phyloP scores from a whole-genome alignment of 257 asterid genomes.

The Osmanthus fragrans region DNA sequence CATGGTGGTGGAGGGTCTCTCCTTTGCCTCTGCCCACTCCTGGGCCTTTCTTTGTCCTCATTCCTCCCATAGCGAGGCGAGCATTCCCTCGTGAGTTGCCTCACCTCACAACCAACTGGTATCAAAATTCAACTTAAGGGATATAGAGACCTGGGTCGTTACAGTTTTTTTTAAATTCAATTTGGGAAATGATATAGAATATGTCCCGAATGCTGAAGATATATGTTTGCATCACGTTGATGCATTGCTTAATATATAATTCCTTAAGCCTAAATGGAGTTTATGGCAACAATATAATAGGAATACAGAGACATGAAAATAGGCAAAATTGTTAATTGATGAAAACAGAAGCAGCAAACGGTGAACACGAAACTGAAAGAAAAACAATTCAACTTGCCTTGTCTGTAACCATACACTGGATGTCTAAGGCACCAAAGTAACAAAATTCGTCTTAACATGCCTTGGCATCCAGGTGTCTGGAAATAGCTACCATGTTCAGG shows the following conservation, averaged over 20 bases:
- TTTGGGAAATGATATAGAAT: too few species aligned
- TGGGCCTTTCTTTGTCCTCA: too few species aligned
- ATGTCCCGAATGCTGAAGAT: too few species aligned
- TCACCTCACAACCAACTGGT: too few species aligned
- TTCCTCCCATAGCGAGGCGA: too few species aligned
- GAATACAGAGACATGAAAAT: not conserved
- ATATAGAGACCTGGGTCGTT: too few species aligned
- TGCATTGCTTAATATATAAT: not conserved
- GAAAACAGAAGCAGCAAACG: not conserved
- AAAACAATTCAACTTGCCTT: not conserved
- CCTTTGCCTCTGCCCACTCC: too few species aligned
- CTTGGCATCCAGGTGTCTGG: not conserved
- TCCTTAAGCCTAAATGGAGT: not conserved
- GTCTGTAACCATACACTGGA: not conserved
- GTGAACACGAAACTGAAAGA: not conserved
- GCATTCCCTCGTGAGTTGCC: too few species aligned
- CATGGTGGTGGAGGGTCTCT: too few species aligned
- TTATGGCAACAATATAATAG: not conserved
- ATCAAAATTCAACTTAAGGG: too few species aligned
- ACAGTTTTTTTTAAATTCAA: too few species aligned
- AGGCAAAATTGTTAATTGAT: not conserved
- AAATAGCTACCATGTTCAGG: slow-evolving; percentile 1
- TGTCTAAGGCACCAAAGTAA: slow-evolving; percentile 1
- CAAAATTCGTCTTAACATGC: not conserved
- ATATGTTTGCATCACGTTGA: not conserved